Percentiles rank a stretch among this genome's conserved stretches.
These are phyloP conservation scores for Colletotrichum sp. DNA, from an alignment of 2,329 filamentous ascomycete genomes.

Conservation along the genomic window DNA sequence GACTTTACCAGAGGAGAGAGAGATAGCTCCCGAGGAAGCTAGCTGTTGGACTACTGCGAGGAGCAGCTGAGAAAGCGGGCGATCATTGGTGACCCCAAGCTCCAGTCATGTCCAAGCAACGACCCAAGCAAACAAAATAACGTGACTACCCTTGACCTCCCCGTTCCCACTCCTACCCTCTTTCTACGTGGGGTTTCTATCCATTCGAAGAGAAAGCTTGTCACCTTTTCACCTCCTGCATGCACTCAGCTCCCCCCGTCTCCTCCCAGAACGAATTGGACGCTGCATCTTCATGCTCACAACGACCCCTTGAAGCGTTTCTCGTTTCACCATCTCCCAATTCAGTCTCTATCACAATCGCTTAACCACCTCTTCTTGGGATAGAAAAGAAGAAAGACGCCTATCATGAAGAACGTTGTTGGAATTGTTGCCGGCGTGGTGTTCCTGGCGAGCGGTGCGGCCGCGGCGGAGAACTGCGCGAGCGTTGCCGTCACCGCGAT, in stretches of 20 bases:
- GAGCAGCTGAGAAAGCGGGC: neutral
- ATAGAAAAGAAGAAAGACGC: neutral
- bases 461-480: conserved; percentile 25
- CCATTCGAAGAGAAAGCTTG: neutral
- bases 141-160: neutral
- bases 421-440: neutral
- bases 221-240: conserved; percentile 1
- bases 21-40: neutral
- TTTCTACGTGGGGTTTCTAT: neutral
- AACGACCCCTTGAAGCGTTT: conserved; percentile 6
- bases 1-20: neutral
- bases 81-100: neutral
- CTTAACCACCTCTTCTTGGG: neutral
- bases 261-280: neutral
- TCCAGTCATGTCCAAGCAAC: neutral
- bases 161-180: conserved; percentile 8
- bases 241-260: neutral
- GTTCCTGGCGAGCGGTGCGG: neutral
- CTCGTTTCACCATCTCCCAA: conserved; percentile 4
- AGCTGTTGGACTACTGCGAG: neutral
- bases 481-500: conserved; percentile 29
- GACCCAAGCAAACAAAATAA: neutral
- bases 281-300: neutral
- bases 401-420: neutral
- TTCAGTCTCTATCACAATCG: neutral